Evolutionary conservation across 345 rosid species (phyloP), one percentile per base, ranked within the genome.

Genomic region (Limnanthes douglasii): DNA sequence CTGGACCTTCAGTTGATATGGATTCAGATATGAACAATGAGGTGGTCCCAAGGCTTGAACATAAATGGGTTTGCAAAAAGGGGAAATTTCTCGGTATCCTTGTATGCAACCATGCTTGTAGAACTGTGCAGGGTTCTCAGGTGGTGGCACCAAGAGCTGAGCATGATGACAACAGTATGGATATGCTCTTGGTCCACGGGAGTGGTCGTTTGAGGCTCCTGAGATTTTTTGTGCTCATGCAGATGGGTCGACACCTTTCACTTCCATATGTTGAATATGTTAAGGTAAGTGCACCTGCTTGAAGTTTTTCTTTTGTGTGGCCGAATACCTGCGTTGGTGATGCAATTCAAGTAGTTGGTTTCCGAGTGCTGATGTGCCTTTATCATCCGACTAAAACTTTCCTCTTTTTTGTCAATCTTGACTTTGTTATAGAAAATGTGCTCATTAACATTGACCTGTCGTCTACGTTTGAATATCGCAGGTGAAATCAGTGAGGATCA

Each of bases 61-160:
- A 84, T 29, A 66, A 84, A 54, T 85, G 88, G 88, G 65, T 77
- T 48, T 34, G 60, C 19, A 55, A 59, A 31, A 90, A 90, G 57
- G 96, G 98, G 18, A 75, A 75, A 42, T 90, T 62, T 68, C 77
- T 90, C 28, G 96, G 96, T 46, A 80, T 90, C 56, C 41, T 90
- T 51, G 83, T 90, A 1, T 90, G 98, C 59, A 90, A 90, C 57
- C 98, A 84, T 56, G 94, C 98, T 32, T 90, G 96, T 72, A 64
- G 88, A 66, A 77, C 80, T 0, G 96, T 90, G 42, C 98, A 90
- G 59, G 75, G 96, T 54, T 77, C 96, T 39, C 96, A 90, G 59
- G 88, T 90, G 11, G 96, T 66, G 26, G 98, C 98, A 44, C 98
- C 98, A 11, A 75, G 59, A 56, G 85, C 96, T 17, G 94, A 80